Conservation (phyloP, 129 eudicot genomes). For the Cynara cardunculus region DNA sequence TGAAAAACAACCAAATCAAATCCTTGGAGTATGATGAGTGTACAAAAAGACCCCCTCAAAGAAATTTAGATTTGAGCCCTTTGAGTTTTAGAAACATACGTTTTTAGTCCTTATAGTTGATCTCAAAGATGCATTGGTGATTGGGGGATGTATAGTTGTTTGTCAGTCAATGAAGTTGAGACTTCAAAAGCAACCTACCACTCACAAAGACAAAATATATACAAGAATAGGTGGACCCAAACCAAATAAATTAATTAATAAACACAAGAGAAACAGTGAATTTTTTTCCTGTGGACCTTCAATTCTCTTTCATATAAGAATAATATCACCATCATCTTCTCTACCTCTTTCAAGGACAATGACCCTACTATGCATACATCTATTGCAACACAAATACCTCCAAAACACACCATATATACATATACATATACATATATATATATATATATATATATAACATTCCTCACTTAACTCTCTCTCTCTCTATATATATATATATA, state of each 20-base stretch:
- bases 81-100: neutral
- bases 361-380: slow-evolving; percentile 35
- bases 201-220: slow-evolving; percentile 27
- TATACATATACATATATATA: no score
- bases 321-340: slow-evolving; percentile 30
- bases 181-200: slow-evolving; percentile 27
- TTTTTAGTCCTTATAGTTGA: neutral
- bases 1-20: no score
- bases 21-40: no score
- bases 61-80: neutral
- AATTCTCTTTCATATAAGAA: slow-evolving; percentile 22
- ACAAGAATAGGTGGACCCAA: slow-evolving; percentile 26
- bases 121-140: neutral
- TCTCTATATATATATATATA: neutral
- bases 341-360: slow-evolving; percentile 18
- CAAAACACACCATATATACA: neutral
- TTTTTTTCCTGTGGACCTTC: slow-evolving; percentile 24
- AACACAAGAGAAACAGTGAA: slow-evolving; percentile 22
- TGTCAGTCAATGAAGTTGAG: slow-evolving; percentile 29
- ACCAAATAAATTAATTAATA: slow-evolving; percentile 1
- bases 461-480: no score
- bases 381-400: slow-evolving; percentile 25
- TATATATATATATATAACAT: no score
- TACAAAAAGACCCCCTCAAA: neutral
- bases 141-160: slow-evolving; percentile 1